Percentiles rank a stretch among this genome's conserved stretches.
Evolutionary conservation across 768 basidiomycete genomes (phyloP).

Genomic region (Collybiopsis luxurians): DNA sequence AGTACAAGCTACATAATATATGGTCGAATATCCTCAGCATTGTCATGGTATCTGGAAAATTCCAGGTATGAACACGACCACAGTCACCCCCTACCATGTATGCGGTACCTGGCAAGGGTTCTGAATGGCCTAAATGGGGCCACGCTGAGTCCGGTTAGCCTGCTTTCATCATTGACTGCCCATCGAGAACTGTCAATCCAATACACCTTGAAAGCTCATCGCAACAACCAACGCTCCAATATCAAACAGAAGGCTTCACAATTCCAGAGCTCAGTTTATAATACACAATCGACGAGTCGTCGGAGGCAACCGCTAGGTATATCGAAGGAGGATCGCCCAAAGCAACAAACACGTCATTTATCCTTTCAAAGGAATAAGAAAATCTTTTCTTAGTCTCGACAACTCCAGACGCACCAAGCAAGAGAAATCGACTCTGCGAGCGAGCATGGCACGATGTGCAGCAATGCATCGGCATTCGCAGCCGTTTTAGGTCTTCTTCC

Average conservation of each 20-base stretch:
- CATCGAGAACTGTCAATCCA: no score
- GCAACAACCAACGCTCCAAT: no score
- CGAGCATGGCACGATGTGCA: constrained; percentile 64
- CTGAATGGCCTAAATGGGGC: no score
- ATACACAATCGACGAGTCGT: constrained; percentile 82
- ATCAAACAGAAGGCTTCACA: constrained; percentile 49
- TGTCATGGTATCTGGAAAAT: no score
- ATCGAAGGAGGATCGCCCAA: constrained; percentile 48
- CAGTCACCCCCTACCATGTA: no score
- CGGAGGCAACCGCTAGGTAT: constrained; percentile 68
- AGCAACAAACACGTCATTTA: constrained; percentile 52
- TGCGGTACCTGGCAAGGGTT: no score
- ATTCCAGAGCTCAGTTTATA: constrained; percentile 80
- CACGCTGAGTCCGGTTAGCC: no score
- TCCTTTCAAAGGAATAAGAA: constrained; percentile 27
- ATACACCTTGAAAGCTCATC: no score
- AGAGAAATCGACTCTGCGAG: constrained; percentile 66
- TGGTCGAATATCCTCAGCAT: no score
- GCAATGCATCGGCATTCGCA: constrained; percentile 31
- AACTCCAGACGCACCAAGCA: constrained; percentile 42
- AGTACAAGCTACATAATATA: no score
- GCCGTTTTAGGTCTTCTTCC: constrained; percentile 57
- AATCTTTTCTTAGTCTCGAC: background rate
- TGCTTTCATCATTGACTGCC: no score
- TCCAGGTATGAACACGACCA: no score